Conservation (phyloP, 345 rosid genomes). For the Arabis alpina region DNA sequence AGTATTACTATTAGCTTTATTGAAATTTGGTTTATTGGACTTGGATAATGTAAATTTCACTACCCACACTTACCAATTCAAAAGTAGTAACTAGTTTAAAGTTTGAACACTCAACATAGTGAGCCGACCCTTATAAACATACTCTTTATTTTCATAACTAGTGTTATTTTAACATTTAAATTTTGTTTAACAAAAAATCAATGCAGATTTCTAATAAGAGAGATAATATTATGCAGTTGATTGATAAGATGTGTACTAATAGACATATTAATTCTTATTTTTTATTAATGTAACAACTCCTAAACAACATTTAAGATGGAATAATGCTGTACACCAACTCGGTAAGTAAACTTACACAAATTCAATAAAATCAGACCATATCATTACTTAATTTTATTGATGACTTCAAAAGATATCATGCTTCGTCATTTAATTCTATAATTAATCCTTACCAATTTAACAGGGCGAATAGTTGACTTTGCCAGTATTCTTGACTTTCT, state of each 20-base stretch:
- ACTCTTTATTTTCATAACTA: too few species aligned
- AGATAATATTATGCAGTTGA: too few species aligned
- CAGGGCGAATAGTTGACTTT: conserved; percentile 33
- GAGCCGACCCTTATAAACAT: background rate
- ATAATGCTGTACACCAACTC: background rate
- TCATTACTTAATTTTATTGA: background rate
- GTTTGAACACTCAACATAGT: background rate
- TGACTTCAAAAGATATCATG: background rate
- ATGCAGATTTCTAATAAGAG: too few species aligned
- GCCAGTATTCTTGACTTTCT: background rate
- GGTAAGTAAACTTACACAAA: background rate
- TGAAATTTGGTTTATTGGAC: conserved; percentile 31
- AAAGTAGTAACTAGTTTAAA: background rate
- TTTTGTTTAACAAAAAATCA: too few species aligned
- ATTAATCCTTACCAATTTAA: conserved; percentile 7
- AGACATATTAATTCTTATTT: too few species aligned
- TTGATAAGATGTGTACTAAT: too few species aligned
- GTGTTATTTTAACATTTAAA: too few species aligned
- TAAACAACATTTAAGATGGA: too few species aligned
- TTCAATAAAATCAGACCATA: conserved; percentile 14
- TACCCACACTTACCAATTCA: conserved; percentile 19
- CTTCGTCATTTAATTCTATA: conserved; percentile 1
- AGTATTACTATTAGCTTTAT: conserved; percentile 3
- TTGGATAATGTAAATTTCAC: conserved; percentile 17
- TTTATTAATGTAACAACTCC: too few species aligned